Percentiles rank a stretch among this genome's conserved stretches.
Evolutionary conservation across 1,284 basidiomycete species (phyloP).

Genomic region (Tylopilus orsonianus): DNA sequence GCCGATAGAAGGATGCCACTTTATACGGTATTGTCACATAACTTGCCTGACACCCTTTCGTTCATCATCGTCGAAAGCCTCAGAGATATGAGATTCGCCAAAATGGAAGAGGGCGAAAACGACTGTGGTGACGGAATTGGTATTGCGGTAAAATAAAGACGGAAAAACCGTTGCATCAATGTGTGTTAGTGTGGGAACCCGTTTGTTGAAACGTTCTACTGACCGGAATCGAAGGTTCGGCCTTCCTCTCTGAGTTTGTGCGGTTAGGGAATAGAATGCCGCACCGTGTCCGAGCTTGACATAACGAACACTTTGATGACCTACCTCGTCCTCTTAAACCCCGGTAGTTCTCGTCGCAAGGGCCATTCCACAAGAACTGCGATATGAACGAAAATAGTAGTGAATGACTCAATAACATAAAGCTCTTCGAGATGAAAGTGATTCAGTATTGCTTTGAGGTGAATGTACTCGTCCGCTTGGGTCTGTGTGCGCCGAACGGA

Average conservation of each 20-base stretch:
- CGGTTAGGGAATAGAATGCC: neutral
- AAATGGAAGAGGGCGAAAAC: neutral
- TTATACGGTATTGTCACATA: no score
- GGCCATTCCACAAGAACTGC: neutral
- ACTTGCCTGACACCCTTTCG: no score
- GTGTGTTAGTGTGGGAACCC: no score
- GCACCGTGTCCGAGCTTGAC: neutral
- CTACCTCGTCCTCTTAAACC: constrained; percentile 1
- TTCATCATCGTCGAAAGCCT: neutral
- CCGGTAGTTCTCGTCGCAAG: neutral
- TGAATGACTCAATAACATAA: no score
- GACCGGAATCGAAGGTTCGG: neutral
- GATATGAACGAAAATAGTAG: neutral
- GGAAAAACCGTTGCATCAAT: neutral
- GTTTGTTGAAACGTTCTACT: neutral
- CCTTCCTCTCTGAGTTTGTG: neutral
- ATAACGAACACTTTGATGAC: neutral
- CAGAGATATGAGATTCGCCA: neutral
- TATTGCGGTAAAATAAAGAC: neutral
- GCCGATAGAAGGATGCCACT: no score
- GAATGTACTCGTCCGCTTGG: neutral
- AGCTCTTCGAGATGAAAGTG: neutral
- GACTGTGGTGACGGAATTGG: neutral
- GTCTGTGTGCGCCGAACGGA: neutral
- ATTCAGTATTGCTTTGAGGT: neutral